Evolutionary conservation across 108 stramenopile genomes (phyloP).

Genomic region (Fistulifera pelliculosa): DNA sequence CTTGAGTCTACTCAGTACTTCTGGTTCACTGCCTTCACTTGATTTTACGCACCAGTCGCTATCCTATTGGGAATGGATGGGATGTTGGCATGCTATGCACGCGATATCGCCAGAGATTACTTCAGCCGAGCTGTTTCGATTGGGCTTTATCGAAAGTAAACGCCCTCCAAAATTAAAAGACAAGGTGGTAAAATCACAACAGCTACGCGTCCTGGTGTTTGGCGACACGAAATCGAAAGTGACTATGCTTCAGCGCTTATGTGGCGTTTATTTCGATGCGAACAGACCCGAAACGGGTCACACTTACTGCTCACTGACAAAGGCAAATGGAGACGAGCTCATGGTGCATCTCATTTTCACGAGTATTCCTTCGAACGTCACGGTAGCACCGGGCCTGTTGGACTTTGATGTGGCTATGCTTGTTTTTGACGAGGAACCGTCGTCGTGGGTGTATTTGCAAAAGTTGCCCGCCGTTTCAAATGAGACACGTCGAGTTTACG

Average conservation of each 20-base stretch:
- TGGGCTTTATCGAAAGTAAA: slow-evolving; percentile 43
- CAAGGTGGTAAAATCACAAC: slow-evolving; percentile 25
- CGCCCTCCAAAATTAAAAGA: slow-evolving; percentile 15
- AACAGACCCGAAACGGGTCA: neutral
- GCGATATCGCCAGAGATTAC: slow-evolving; percentile 49
- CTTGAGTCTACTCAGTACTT: slow-evolving; percentile 56
- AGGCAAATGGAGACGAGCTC: slow-evolving; percentile 21
- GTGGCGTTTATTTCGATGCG: too few species aligned
- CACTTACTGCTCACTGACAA: neutral
- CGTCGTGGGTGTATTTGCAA: slow-evolving; percentile 18
- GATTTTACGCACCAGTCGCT: slow-evolving; percentile 13
- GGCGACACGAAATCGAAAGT: slow-evolving; percentile 14
- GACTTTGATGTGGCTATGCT: slow-evolving; percentile 44
- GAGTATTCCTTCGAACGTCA: slow-evolving; percentile 31
- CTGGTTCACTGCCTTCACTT: slow-evolving; percentile 40
- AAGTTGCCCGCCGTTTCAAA: slow-evolving; percentile 21
- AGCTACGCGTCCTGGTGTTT: slow-evolving; percentile 53
- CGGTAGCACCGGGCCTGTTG: slow-evolving; percentile 19
- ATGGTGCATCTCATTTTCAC: slow-evolving; percentile 63
- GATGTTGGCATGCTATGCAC: slow-evolving; percentile 63
- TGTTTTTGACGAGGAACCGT: slow-evolving; percentile 56
- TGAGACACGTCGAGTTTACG: slow-evolving; percentile 45
- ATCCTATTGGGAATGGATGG: slow-evolving; percentile 73
- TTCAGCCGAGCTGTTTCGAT: slow-evolving; percentile 56
- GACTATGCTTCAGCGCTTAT: neutral